Conservation (phyloP, 1,284 basidiomycete genomes). For the Golubevia sp. region DNA sequence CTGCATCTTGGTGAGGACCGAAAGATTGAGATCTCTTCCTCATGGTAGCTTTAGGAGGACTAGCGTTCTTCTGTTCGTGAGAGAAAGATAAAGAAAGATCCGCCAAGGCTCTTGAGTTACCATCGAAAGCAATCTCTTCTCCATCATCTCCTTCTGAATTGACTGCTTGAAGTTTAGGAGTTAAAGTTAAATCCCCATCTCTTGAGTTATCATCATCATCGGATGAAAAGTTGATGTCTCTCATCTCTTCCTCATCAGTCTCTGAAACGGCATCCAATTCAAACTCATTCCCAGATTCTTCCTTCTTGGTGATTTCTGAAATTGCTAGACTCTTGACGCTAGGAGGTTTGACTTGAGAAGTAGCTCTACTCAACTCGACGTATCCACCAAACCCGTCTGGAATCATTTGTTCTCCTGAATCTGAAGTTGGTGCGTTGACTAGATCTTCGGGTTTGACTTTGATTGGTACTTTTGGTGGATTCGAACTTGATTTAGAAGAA, state of each 20-base stretch:
- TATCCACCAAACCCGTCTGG: conserved; percentile 46
- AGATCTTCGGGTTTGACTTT: not conserved
- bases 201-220: not conserved
- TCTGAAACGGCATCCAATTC: conserved; percentile 5
- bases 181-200: not conserved
- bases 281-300: not conserved
- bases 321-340: not conserved
- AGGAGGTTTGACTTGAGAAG: conserved; percentile 2
- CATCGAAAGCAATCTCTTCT: not conserved
- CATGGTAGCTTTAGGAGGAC: not conserved
- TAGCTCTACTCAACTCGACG: conserved; percentile 14
- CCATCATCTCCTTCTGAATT: not conserved
- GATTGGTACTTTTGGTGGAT: not conserved
- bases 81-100: conserved; percentile 5
- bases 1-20: not conserved
- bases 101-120: not conserved
- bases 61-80: conserved; percentile 12
- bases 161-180: not conserved
- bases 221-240: not conserved
- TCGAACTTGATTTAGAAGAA: not conserved
- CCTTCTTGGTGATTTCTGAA: not conserved
- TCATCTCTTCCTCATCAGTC: not conserved
- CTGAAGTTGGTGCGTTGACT: not conserved
- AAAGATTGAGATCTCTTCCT: not conserved
- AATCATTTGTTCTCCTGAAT: conserved; percentile 18